A percentile compares a stretch with the other conserved stretches of the same genome.
These are phyloP conservation scores for Tritrichomonas musculus DNA, from an alignment of 208 protist species.

Conservation along the genomic window DNA sequence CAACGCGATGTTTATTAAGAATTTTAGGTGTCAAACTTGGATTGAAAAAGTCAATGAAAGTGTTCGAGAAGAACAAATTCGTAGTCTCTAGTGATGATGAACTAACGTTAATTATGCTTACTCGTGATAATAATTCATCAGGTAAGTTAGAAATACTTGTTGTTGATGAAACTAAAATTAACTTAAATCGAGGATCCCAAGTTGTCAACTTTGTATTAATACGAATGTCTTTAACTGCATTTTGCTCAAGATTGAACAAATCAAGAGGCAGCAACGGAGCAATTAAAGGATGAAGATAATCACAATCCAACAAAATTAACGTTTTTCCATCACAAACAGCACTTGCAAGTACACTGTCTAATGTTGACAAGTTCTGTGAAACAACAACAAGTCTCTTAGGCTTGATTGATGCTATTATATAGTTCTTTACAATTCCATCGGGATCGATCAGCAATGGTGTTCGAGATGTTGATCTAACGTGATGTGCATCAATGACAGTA, in stretches of 20 bases:
- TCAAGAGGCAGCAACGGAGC: not conserved
- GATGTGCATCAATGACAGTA: not conserved
- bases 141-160: not conserved
- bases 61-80: not conserved
- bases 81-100: not conserved
- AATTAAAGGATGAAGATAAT: not conserved
- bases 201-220: not conserved
- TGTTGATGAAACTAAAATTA: not conserved
- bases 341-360: not conserved
- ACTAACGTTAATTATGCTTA: not conserved
- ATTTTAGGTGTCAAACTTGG: not conserved
- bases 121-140: not conserved
- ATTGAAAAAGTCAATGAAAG: not conserved
- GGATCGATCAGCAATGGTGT: not conserved
- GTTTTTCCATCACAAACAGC: not conserved
- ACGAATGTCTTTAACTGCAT: not conserved
- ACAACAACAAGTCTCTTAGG: not conserved
- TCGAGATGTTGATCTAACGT: not conserved
- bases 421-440: not conserved
- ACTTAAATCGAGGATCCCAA: constrained; percentile 18
- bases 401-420: not conserved
- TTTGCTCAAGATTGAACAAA: not conserved
- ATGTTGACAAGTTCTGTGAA: not conserved
- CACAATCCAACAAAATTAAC: not conserved
- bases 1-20: not conserved